phyloP scores from a whole-genome alignment of 2,329 filamentous ascomycete genomes.

The Ascochyta lentis region DNA sequence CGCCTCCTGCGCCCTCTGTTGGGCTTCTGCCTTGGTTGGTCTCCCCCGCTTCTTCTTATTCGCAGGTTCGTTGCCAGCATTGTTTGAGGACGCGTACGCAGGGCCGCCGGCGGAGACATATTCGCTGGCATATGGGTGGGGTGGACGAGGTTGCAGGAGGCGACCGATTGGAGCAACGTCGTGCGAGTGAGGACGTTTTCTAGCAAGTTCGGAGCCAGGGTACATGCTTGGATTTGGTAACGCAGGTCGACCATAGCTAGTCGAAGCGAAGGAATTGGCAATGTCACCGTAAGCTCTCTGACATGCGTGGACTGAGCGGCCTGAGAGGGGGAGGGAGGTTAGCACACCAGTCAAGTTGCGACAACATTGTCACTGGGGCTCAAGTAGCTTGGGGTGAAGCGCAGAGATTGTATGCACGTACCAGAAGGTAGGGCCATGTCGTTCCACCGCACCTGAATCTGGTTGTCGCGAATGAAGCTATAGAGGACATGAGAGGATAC shows the following conservation, averaged over 20 bases:
- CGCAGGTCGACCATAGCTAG: slow-evolving; percentile 40
- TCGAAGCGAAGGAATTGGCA: slow-evolving; percentile 29
- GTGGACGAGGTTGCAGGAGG: slow-evolving; percentile 55
- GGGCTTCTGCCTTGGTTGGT: slow-evolving; percentile 56
- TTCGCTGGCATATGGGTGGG: slow-evolving; percentile 44
- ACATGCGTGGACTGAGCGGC: slow-evolving; percentile 47
- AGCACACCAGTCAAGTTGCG: slow-evolving; percentile 6
- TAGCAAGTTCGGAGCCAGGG: slow-evolving; percentile 40
- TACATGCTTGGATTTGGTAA: slow-evolving; percentile 42
- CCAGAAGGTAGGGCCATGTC: slow-evolving; percentile 59
- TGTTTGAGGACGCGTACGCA: slow-evolving; percentile 37
- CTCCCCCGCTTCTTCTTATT: slow-evolving; percentile 57
- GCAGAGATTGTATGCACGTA: slow-evolving; percentile 40
- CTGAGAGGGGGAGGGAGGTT: slow-evolving; percentile 27
- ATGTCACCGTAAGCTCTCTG: slow-evolving; percentile 46
- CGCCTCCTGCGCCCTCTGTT: slow-evolving; percentile 53
- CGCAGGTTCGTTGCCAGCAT: slow-evolving; percentile 43
- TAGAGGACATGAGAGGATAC: slow-evolving; percentile 54
- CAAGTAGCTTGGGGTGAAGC: neutral
- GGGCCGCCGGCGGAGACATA: slow-evolving; percentile 36
- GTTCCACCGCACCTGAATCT: slow-evolving; percentile 56
- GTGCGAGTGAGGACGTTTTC: slow-evolving; percentile 46
- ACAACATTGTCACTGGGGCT: neutral
- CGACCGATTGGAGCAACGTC: slow-evolving; percentile 49
- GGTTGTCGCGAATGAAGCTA: slow-evolving; percentile 52